Evolutionary conservation across 768 basidiomycete species (phyloP), one percentile per base, ranked within the genome.

Genomic region (Boletellus sp.): DNA sequence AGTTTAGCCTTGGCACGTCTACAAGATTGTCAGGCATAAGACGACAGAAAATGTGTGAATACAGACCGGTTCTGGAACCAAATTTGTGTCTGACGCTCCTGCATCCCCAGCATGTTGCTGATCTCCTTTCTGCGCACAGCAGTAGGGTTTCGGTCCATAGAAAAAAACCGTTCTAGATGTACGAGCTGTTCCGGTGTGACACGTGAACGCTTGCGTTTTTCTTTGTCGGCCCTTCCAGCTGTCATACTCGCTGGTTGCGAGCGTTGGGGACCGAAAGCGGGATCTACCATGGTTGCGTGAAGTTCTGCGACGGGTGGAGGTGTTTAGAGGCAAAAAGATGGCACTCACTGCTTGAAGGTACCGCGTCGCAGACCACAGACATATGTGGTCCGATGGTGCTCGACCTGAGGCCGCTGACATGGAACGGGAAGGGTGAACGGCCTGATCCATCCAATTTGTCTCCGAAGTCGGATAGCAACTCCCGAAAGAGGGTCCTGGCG

Each of bases 1-100:
- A 85, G 69, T 61, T 89, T 91, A 3, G 87, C 87, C 64, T 92
- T 92, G 34, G 90, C 90, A 3, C 90, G 85, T 51, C 90, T 90
- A 53, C 32, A 4, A 40, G 45, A 31, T 20, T n/a, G 26, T 50
- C 26, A 47, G 45, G 40, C 12, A 13, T 16, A 45, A 34, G 20
- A 34, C 19, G 20, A 20, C 7, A 8, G 2, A 37, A 12, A 45
- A 11, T 43, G 36, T 11, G 9, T 28, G 28, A 6, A 31, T 5
- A 55, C 57, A 7, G 23, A 58, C 89, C 89, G 75, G 63, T 92
- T 91, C 65, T 92, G 89, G 59, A 90, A 92, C 90, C 90, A 91
- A 41, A 92, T 86, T 68, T 91, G 90, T 0, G 87, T 90, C 72
- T 91, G 90, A 33, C 88, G 82, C 68, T 91, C 90, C 44, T 86